Base-by-base conservation (phyloP, 805 yeast genomes). In the Kuraishia molischiana region DNA sequence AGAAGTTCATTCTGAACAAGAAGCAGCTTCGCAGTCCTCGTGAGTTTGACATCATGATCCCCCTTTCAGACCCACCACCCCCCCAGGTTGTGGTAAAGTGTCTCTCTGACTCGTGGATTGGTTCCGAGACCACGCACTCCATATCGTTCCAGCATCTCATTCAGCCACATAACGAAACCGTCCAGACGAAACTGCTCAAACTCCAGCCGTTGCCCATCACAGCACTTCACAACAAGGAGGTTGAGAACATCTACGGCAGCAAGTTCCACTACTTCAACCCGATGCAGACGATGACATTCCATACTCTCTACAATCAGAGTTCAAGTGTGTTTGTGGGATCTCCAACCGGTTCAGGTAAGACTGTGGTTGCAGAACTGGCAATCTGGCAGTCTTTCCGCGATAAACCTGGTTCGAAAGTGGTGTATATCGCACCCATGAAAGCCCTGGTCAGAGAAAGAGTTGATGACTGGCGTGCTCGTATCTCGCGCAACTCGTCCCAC, bases 281-380 rank as follows among this genome's bases (percentile, higher is more conserved):
- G 3, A 89, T 92, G 96, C 98, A 92, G 60, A 90, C 97, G 0
- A 90, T 90, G 97, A 74, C 82, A 0, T 92, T 92, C 62, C 95
- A 89, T 53, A 74, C 95, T 0, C 60, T 92, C 34, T 92, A 89
- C 61, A 78, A 92, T 56, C 62, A 81, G 1, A 74, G 82, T 44
- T 71, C 81, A 2, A 84, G 83, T 54, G 89, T 82, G 0, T 84
- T 92, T 56, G 85, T 92, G 33, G 99, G 99, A 8, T 87, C 97
- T 0, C 99, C 99, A 3, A 92, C 98, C 2, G 98, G 98, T 19
- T 90, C 97, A 0, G 99, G 99, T 47, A 92, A 92, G 58, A 92
- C 98, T 0, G 82, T 92, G 24, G 97, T 94, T 21, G 95, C 97
- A 0, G 99, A 92, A 53, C 60, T 92, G 39, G 97, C 97, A 0